Evolutionary conservation across 192 early-diverging fungal genomes (phyloP).

Genomic region (Hyaloraphidium curvatum): DNA sequence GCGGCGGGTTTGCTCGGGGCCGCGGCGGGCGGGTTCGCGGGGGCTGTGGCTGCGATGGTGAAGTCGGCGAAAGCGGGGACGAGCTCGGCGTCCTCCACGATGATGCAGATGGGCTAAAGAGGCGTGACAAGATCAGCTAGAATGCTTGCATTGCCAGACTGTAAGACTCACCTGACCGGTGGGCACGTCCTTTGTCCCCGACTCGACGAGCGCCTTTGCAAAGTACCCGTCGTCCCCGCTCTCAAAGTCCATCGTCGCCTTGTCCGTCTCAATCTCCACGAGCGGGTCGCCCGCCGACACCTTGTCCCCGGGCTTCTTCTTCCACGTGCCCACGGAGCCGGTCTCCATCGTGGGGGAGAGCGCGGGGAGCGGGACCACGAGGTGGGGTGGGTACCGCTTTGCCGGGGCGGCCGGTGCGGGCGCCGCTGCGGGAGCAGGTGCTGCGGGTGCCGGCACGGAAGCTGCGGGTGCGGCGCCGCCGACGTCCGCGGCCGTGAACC

Average conservation of each 20-base stretch:
- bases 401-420: too few relatives aligned
- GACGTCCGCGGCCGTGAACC: slow-evolving; percentile 44
- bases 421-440: too few relatives aligned
- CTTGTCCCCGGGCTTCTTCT: slow-evolving; percentile 1
- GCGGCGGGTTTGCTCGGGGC: slow-evolving; percentile 30
- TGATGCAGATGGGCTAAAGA: slow-evolving; percentile 60
- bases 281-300: neutral
- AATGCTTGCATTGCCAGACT: slow-evolving; percentile 3
- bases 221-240: slow-evolving; percentile 93
- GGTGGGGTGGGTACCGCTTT: slow-evolving; percentile 68
- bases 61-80: slow-evolving; percentile 75
- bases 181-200: slow-evolving; percentile 70
- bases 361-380: slow-evolving; percentile 82
- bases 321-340: slow-evolving; percentile 1
- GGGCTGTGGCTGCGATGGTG: slow-evolving; percentile 8
- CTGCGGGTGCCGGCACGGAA: slow-evolving; percentile 7
- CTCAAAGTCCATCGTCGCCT: slow-evolving; percentile 79
- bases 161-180: slow-evolving; percentile 40
- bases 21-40: too few relatives aligned
- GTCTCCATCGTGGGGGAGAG: slow-evolving; percentile 86
- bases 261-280: slow-evolving; percentile 7
- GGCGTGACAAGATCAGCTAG: slow-evolving; percentile 4
- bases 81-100: slow-evolving; percentile 78
- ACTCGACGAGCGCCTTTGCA: slow-evolving; percentile 67
- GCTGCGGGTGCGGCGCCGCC: too few relatives aligned